These are phyloP conservation scores for Teratosphaeria pseudoeucalypti DNA, from an alignment of 2,329 filamentous ascomycete genomes.

Conservation along the genomic window DNA sequence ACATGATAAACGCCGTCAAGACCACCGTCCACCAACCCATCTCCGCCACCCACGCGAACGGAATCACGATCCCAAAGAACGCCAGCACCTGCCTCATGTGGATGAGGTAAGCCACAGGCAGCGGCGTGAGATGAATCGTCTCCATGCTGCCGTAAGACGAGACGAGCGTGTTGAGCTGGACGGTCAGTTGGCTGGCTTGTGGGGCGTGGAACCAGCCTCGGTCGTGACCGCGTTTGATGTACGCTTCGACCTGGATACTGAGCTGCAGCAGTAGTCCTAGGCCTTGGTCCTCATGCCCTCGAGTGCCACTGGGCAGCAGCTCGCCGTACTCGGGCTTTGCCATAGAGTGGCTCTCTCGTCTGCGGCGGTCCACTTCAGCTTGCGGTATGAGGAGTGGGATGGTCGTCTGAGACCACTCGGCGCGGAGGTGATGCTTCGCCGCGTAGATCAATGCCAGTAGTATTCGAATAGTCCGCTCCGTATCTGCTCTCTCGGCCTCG, in stretches of 20 bases:
- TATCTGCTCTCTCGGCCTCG: conserved; percentile 41
- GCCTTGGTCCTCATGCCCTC: conserved; percentile 45
- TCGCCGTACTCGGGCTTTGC: conserved; percentile 26
- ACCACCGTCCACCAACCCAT: conserved; percentile 54
- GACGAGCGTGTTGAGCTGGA: conserved; percentile 46
- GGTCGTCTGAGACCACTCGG: conserved; percentile 47
- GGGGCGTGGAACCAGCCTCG: conserved; percentile 51
- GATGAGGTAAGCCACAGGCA: conserved; percentile 55
- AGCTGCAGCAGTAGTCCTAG: conserved; percentile 51
- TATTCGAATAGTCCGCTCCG: conserved; percentile 49
- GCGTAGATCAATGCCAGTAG: conserved; percentile 53
- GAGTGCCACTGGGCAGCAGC: conserved; percentile 23
- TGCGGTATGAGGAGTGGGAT: conserved; percentile 15
- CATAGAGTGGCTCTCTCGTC: conserved; percentile 20
- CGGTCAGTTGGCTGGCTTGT: conserved; percentile 47
- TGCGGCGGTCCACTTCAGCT: conserved; percentile 14
- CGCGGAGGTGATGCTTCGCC: conserved; percentile 53
- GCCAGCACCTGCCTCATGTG: conserved; percentile 55
- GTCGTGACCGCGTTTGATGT: conserved; percentile 46
- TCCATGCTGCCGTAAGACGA: conserved; percentile 55
- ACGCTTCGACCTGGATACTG: conserved; percentile 49
- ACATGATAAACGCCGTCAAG: conserved; percentile 49
- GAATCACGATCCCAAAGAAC: conserved; percentile 49
- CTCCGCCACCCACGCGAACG: conserved; percentile 53
- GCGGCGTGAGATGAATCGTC: conserved; percentile 53